These are phyloP conservation scores for Aphanomyces stellatus DNA, from an alignment of 352 stramenopile genomes.

Conservation along the genomic window DNA sequence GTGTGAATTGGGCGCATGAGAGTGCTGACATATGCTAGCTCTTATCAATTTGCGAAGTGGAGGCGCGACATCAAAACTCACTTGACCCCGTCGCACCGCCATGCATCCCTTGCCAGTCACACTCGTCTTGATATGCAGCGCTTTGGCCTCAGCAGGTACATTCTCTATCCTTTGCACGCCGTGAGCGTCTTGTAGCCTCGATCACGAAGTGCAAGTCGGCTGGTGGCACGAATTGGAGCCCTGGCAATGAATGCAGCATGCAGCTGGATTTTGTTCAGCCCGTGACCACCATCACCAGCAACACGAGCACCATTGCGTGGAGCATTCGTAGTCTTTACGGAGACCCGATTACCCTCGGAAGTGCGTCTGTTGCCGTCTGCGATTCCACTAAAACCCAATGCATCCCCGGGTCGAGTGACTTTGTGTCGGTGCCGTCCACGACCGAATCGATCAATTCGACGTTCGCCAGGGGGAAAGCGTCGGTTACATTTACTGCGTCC, in stretches of 20 bases:
- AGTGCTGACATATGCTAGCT: no score
- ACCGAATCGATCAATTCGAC: neutral
- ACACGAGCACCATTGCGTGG: neutral
- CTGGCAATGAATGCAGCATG: constrained; percentile 7
- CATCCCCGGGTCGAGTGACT: neutral
- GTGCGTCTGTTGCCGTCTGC: neutral
- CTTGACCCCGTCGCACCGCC: no score
- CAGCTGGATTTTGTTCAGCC: neutral
- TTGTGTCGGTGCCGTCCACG: neutral
- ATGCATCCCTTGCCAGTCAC: no score
- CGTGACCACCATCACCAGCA: neutral
- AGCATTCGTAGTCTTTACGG: neutral
- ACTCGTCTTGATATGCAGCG: no score
- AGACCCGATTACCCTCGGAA: neutral
- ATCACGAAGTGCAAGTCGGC: neutral
- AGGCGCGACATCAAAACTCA: no score
- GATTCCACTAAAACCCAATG: neutral
- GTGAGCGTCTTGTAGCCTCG: no score
- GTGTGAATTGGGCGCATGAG: no score
- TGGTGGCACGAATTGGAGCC: neutral
- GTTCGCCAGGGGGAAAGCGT: no score
- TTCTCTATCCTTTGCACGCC: no score
- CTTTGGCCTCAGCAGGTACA: no score
- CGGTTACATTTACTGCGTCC: neutral
- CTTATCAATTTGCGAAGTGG: no score